Base-by-base conservation (phyloP, 495 filamentous ascomycete species). In the Bombardia bombarda region DNA sequence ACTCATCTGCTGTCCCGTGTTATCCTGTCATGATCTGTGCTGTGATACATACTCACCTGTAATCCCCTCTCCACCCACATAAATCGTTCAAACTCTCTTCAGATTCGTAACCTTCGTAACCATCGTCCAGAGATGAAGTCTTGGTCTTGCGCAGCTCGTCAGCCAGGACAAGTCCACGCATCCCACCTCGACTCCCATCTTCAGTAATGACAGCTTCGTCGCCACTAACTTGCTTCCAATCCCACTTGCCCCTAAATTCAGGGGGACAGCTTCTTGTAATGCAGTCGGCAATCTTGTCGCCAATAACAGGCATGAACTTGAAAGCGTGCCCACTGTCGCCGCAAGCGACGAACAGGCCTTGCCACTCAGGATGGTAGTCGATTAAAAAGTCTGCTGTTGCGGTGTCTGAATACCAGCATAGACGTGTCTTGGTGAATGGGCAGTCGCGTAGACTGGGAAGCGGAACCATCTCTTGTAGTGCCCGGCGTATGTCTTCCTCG, bases 351-450 rank as follows among this genome's bases (percentile, higher is more conserved):
- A 95, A 89, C 16, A 95, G 65, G 10, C 76, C 74, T 19, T 70
- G 52, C 56, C 78, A 77, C 7, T 61, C 54, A 0, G 87, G 87
- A 47, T 92, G 85, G 47, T 84, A 86, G 42, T 79, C 74, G 43
- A 94, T 73, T 23, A 95, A 66, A 67, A 89, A 95, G 58, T 94
- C 83, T 5, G 78, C 86, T 13, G 73, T 78, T 7, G 84, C 73
- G 12, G 87, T 93, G 67, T 94, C 89, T 6, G 75, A 80, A 50
- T 96, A 95, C 86, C 86, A 94, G 60, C 90, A 98, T 32, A 96
- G 64, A 14, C 86, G 69, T n/a, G 81, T 87, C 12, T 66, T 60
- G 26, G 63, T 56, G 52, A 89, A 95, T 0, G 79, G 75, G 24
- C 88, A 61, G 20, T 80, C 70, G 18, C 57, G 66, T 12, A 92